phyloP scores from a whole-genome alignment of 768 basidiomycete species.

The Psilocybe cubensis region DNA sequence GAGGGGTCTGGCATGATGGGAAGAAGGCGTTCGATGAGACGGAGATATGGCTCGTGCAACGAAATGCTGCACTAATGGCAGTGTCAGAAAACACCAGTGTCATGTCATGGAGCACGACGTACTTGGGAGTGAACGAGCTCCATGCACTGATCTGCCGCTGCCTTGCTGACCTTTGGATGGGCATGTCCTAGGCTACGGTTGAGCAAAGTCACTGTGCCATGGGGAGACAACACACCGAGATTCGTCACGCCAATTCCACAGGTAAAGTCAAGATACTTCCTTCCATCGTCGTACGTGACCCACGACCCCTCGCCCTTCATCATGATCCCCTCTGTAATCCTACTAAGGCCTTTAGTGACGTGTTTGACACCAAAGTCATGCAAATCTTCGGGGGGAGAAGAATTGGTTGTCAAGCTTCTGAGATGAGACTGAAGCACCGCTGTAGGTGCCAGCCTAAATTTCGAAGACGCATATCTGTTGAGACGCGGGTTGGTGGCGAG shows the following conservation, averaged over 20 bases:
- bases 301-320: constrained; percentile 74
- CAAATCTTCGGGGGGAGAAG: constrained; percentile 27
- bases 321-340: constrained; percentile 60
- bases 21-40: constrained; percentile 82
- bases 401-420: constrained; percentile 17
- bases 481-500: constrained; percentile 4
- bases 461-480: neutral
- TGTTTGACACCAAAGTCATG: constrained; percentile 45
- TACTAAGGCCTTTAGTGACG: constrained; percentile 49
- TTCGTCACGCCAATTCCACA: constrained; percentile 88
- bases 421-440: neutral
- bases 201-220: neutral
- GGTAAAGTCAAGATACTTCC: constrained; percentile 81
- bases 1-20: constrained; percentile 91
- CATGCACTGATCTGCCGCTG: constrained; percentile 88
- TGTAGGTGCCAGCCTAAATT: neutral
- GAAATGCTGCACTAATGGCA: constrained; percentile 79
- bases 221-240: constrained; percentile 55
- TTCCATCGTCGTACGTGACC: constrained; percentile 72
- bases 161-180: constrained; percentile 83
- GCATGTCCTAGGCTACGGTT: constrained; percentile 65
- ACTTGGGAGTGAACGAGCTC: constrained; percentile 82
- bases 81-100: neutral
- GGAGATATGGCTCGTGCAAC: constrained; percentile 84
- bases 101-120: constrained; percentile 1